Conservation (phyloP, 495 filamentous ascomycete species). For the Penicillium lividum region DNA sequence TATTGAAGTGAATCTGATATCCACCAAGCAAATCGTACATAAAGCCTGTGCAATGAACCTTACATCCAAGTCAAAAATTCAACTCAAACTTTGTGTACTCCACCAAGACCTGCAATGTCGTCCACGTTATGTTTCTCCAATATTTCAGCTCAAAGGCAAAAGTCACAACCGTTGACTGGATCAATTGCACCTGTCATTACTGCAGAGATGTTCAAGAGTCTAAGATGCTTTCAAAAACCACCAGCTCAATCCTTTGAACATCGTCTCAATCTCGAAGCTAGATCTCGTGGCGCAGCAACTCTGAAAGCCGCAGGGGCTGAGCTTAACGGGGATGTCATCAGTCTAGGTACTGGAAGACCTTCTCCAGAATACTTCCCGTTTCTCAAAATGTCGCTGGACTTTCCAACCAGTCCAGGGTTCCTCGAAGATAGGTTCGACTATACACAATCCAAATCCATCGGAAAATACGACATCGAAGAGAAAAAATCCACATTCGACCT, state of each 20-base stretch:
- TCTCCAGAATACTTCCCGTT: constrained; percentile 1
- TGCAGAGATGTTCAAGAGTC: constrained; percentile 1
- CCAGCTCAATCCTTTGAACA: not conserved
- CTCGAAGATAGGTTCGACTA: too few relatives aligned
- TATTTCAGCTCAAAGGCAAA: not conserved
- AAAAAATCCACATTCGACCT: not conserved
- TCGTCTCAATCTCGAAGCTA: not conserved
- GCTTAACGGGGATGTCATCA: constrained; percentile 1
- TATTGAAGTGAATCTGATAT: not conserved
- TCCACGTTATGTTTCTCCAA: not conserved
- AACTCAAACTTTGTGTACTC: not conserved
- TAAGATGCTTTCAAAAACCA: not conserved
- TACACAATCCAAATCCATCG: not conserved
- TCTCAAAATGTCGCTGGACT: not conserved
- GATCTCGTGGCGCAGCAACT: not conserved
- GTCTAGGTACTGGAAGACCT: not conserved
- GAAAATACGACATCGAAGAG: not conserved
- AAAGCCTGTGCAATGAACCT: not conserved
- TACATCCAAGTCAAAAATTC: not conserved
- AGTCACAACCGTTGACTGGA: not conserved
- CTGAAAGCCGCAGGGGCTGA: not conserved
- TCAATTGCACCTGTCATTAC: not conserved
- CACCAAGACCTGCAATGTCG: not conserved
- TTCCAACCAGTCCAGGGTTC: not conserved
- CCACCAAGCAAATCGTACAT: not conserved